Base-by-base conservation (phyloP, 768 basidiomycete species). In the Tylopilus intermedius region DNA sequence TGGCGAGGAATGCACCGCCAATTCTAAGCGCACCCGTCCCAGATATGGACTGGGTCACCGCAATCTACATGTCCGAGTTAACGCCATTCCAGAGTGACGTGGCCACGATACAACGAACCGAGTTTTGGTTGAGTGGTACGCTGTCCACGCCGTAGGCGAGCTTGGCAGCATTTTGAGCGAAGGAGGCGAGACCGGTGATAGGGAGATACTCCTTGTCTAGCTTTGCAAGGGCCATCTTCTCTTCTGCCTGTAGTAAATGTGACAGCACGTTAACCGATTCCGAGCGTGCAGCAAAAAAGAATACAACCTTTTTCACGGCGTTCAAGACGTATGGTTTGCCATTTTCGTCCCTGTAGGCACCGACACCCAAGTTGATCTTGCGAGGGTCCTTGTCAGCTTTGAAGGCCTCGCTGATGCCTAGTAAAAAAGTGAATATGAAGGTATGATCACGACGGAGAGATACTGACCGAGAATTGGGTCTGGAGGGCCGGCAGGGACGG, bases 341-440 rank as follows among this genome's bases (percentile, higher is more conserved):
- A 50, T 86, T 78, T 58, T 83, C 90, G 62, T 99, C 94, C 55
- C 96, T 82, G 78, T 94, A 97, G 42, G 92, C 90, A 63, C 96
- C 96, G 59, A 97, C 96, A 66, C 96, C 96, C 53, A 99, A 79
- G 74, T 98, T 99, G 66, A 99, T 95, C 72, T 98, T 98, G 59
- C 85, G 84, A 15, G 89, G 76, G 69, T 89, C 84, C 63, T 83
- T 86, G 81, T 97, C 93, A 41, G 92, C 91, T 76, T 94, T 96
- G 83, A 94, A 99, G 27, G 93, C 92, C 67, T 97, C 95, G 27
- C 90, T 88, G 45, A 99, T 80, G 56, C 90, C 88, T 90, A 61
- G n/a, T 50, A 41, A 42, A 53, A 15, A 51, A 33, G 51, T 59
- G 52, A 61, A 51, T 35, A 32, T 9, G 45, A 27, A 13, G 11